These are phyloP conservation scores for Aspergillus ochraceus DNA, from an alignment of 2,329 filamentous ascomycete species.

Conservation along the genomic window DNA sequence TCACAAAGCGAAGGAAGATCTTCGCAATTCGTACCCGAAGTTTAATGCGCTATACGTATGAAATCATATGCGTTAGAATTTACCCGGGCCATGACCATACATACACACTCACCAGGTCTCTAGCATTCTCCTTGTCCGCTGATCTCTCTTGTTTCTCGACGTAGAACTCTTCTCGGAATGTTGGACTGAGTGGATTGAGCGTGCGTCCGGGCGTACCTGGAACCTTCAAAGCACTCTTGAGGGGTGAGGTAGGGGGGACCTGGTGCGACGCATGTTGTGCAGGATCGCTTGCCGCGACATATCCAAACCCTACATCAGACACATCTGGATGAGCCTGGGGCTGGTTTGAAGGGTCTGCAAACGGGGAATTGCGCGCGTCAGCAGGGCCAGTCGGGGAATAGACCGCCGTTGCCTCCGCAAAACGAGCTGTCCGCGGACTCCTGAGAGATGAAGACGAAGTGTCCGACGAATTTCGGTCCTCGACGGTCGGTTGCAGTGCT, in stretches of 20 bases:
- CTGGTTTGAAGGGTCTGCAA: slow-evolving; percentile 52
- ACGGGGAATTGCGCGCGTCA: slow-evolving; percentile 47
- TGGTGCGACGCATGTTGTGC: slow-evolving; percentile 51
- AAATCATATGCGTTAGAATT: slow-evolving; percentile 39
- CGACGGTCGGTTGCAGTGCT: slow-evolving; percentile 27
- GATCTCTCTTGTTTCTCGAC: slow-evolving; percentile 79
- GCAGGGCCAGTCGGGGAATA: slow-evolving; percentile 59
- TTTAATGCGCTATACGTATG: slow-evolving; percentile 74
- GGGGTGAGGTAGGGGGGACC: slow-evolving; percentile 71
- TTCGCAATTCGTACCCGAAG: slow-evolving; percentile 89
- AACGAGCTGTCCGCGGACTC: slow-evolving; percentile 60
- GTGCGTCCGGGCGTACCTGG: slow-evolving; percentile 77
- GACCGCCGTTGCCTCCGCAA: slow-evolving; percentile 65
- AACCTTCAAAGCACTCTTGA: slow-evolving; percentile 87
- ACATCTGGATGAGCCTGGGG: slow-evolving; percentile 57
- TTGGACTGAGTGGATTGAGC: slow-evolving; percentile 83
- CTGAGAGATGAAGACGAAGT: slow-evolving; percentile 41
- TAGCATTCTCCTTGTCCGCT: slow-evolving; percentile 83
- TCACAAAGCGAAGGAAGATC: slow-evolving; percentile 89
- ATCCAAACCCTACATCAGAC: slow-evolving; percentile 89
- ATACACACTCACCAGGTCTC: slow-evolving; percentile 73
- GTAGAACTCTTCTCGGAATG: slow-evolving; percentile 82
- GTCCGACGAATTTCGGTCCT: slow-evolving; percentile 32
- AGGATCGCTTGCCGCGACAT: slow-evolving; percentile 64
- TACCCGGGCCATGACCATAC: neutral